Conservation (phyloP, 164 flowering plant species). For the Akebia trifoliata region DNA sequence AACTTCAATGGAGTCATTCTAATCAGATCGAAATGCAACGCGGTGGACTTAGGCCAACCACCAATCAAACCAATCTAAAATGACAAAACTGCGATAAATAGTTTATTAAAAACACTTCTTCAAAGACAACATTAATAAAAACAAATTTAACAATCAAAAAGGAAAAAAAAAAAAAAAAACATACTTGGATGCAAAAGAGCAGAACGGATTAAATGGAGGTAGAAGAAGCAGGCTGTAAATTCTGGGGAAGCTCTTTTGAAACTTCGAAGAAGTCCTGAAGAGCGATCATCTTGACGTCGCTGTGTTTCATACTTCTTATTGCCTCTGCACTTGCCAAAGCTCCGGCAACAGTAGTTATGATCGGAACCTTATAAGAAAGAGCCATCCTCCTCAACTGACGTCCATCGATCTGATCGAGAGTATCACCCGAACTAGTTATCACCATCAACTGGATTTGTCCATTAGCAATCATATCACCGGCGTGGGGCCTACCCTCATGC, state of each 20-base stretch:
- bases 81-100: too few species aligned
- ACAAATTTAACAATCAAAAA: too few species aligned
- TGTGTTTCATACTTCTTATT: constrained; percentile 62
- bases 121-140: too few species aligned
- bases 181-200: too few species aligned
- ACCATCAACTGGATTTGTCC: constrained; percentile 87
- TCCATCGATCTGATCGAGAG: constrained; percentile 77
- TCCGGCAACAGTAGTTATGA: constrained; percentile 84
- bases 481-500: constrained; percentile 95
- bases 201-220: too few species aligned
- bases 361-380: constrained; percentile 78
- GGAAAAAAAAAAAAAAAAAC: too few species aligned
- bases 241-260: constrained; percentile 18
- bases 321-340: constrained; percentile 83
- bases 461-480: constrained; percentile 83
- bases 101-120: too few species aligned
- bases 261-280: constrained; percentile 73
- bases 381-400: constrained; percentile 83
- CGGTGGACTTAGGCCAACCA: too few species aligned
- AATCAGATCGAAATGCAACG: too few species aligned
- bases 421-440: constrained; percentile 92
- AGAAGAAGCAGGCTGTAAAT: constrained; percentile 50
- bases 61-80: too few species aligned
- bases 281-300: constrained; percentile 57
- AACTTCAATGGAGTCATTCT: too few species aligned